A percentile compares a stretch with the other conserved stretches of the same genome.
Evolutionary conservation across 208 protist genomes (phyloP).

Genomic region (Acanthamoeba culbertsoni): DNA sequence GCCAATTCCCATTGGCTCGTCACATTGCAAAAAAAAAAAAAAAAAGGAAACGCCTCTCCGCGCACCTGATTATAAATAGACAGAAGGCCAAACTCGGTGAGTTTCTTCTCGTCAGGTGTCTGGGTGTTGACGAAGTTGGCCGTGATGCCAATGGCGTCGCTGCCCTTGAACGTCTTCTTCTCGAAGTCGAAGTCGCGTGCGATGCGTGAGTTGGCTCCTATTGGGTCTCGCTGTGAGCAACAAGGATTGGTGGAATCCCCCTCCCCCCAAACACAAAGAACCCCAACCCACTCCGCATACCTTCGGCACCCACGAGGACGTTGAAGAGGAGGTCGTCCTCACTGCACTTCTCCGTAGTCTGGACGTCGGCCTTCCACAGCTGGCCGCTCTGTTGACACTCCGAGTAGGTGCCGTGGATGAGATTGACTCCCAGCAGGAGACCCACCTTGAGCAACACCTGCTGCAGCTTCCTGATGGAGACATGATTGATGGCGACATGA

Average conservation of each 20-base stretch:
- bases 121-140: constrained; percentile 52
- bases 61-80: constrained; percentile 5
- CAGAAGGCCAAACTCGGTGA: constrained; percentile 49
- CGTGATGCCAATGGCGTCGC: constrained; percentile 42
- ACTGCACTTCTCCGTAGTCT: not conserved
- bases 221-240: not conserved
- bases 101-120: not conserved
- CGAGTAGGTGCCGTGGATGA: not conserved
- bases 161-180: constrained; percentile 32
- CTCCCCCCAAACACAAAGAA: not conserved
- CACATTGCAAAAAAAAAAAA: too few relatives aligned
- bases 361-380: not conserved
- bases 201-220: not conserved
- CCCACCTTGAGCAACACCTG: not conserved
- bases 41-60: not conserved
- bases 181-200: not conserved
- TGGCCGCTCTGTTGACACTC: not conserved
- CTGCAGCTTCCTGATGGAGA: constrained; percentile 29
- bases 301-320: not conserved
- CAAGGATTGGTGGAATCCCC: too few relatives aligned
- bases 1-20: not conserved
- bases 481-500: not conserved
- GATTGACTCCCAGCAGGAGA: constrained; percentile 26
- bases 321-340: constrained; percentile 11
- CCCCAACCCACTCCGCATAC: not conserved